Evolutionary conservation across 1,284 basidiomycete species (phyloP), one percentile per base, ranked within the genome.

Genomic region (Chalciporus sp.): DNA sequence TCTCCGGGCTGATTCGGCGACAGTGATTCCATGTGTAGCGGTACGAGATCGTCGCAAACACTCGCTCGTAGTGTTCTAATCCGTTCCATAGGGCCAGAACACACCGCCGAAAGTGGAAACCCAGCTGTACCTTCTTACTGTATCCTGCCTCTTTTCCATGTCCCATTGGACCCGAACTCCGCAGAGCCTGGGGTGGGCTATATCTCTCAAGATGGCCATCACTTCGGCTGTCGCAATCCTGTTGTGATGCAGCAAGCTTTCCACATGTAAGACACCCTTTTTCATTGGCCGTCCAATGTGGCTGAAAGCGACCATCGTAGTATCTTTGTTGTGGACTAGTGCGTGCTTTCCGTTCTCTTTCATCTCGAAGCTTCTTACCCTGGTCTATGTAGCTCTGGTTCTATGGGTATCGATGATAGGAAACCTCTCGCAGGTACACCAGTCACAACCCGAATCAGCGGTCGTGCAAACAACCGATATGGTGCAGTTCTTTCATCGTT

Each of bases 401-500:
- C 83, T 0, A 86, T 86, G 83, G 1, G 27, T 3, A 8, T 0
- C 1, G 16, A 1, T 1, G 84, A 85, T 58, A 71, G 74, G 35
- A 63, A 55, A 0, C 84, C 83, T 0, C 69, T 84, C 2, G 58
- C 61, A 1, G 72, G 76, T 50, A 77, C 79, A 2, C 81, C 83
- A 0, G 73, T 65, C 3, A 75, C 77, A 2, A 52, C 64, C 12
- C 60, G 60, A 17, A 82, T 85, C 52, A 55, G 55, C 1, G 58
- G 62, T 17, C 49, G 39, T 1, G 66, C 73, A 45, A 70, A 84
- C 59, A 81, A 86, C 59, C 67, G 83, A 40, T 76, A 83, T 20
- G 83, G 83, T 0, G 81, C 84, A 2, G 84, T 84, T 1, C 79
- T 78, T 46, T 83, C 81, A 0, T 79, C 84, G 0, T 56, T 84